A percentile compares a stretch with the other conserved stretches of the same genome.
Conservation (phyloP, 495 filamentous ascomycete genomes). For the Aspergillus avenaceus region DNA sequence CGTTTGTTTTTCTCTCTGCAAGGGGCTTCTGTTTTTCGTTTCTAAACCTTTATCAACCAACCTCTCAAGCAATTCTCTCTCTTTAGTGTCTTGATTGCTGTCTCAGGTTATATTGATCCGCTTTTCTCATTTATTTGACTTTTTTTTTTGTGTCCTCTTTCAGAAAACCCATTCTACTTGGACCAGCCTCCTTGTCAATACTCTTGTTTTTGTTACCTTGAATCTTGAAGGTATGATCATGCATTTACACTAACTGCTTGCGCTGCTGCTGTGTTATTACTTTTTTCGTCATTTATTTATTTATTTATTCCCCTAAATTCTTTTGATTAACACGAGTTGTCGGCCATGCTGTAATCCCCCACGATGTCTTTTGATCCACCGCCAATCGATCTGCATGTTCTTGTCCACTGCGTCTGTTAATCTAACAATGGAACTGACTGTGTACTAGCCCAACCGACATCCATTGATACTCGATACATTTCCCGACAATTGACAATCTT, state of each 20-base stretch:
- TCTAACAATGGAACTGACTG: conserved; percentile 11
- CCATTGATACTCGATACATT: not conserved
- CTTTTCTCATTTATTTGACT: not conserved
- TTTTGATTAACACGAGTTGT: not conserved
- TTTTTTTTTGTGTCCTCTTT: not conserved
- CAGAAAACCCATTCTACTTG: conserved; percentile 3
- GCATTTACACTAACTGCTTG: conserved; percentile 3
- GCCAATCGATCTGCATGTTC: conserved; percentile 6
- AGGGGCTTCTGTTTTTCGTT: conserved; percentile 19
- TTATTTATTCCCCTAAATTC: not conserved
- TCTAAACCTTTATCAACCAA: conserved; percentile 14
- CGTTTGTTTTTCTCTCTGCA: conserved; percentile 20
- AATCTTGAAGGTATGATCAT: conserved; percentile 9
- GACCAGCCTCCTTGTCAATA: conserved; percentile 10
- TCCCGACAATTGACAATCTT: not conserved
- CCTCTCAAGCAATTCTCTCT: conserved; percentile 11
- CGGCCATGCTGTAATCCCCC: conserved; percentile 11
- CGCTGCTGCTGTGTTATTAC: not conserved
- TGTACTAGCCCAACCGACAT: conserved; percentile 3
- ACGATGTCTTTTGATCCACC: conserved; percentile 5
- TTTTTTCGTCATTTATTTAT: not conserved
- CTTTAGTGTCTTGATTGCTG: conserved; percentile 11
- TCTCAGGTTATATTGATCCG: conserved; percentile 14
- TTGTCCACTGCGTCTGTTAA: conserved; percentile 2
- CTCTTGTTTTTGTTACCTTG: conserved; percentile 8